Evolutionary conservation across 352 stramenopile genomes (phyloP).

Genomic region (Pythium plurisporium): DNA sequence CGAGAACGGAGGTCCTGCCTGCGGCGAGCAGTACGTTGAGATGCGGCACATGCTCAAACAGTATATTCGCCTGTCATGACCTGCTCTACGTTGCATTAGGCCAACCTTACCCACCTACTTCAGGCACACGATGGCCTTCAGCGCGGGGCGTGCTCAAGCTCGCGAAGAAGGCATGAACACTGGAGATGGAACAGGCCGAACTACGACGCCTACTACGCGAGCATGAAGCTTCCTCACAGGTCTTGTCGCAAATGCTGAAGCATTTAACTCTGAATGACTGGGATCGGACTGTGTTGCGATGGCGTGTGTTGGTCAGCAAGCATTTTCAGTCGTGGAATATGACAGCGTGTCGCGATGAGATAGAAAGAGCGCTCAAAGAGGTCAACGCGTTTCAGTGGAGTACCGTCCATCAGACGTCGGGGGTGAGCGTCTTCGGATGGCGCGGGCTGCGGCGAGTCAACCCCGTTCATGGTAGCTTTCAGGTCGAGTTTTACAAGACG

Average conservation of each 20-base stretch:
- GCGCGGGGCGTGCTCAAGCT: not conserved
- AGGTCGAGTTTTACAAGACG: conserved; percentile 12
- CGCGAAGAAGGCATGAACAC: not conserved
- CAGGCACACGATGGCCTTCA: not conserved
- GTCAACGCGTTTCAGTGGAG: conserved; percentile 4
- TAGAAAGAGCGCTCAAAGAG: not conserved
- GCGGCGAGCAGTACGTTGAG: too few species aligned
- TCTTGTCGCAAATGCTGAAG: too few species aligned
- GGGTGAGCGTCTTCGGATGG: conserved; percentile 7
- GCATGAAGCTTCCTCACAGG: not conserved
- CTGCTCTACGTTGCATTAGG: too few species aligned
- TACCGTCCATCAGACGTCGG: not conserved
- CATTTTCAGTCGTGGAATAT: not conserved
- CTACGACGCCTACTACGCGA: not conserved
- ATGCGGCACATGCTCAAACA: too few species aligned
- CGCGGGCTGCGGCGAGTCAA: not conserved
- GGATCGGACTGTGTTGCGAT: not conserved
- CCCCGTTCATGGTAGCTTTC: not conserved
- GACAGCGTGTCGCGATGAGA: not conserved
- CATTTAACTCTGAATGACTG: too few species aligned
- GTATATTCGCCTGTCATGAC: too few species aligned
- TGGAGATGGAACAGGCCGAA: not conserved
- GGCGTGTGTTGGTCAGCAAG: not conserved
- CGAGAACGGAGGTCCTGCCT: too few species aligned
- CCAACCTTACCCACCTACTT: too few species aligned